Conservation (phyloP, 2,329 filamentous ascomycete genomes). For the Cadophora sp. region DNA sequence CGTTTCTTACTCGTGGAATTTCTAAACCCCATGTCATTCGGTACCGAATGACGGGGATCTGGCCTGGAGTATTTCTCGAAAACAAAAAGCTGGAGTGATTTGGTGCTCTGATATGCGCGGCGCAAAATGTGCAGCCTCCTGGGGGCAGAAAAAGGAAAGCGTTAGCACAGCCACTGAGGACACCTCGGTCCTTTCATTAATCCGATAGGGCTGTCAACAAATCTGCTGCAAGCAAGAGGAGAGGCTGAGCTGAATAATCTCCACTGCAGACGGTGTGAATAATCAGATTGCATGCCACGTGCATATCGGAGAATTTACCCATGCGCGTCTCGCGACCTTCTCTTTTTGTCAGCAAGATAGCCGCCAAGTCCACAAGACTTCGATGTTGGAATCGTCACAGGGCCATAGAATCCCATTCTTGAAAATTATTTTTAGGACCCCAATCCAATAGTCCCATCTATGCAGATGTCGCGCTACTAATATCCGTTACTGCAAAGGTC, state of each 20-base stretch:
- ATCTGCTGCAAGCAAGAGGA: background rate
- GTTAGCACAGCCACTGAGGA: background rate
- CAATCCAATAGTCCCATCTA: background rate
- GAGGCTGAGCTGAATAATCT: conserved; percentile 9
- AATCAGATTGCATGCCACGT: conserved; percentile 13
- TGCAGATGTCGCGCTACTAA: background rate
- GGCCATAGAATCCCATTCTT: background rate
- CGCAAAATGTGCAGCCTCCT: background rate
- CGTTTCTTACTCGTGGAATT: background rate
- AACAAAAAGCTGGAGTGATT: background rate
- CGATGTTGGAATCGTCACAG: background rate
- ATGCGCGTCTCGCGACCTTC: conserved; percentile 13
- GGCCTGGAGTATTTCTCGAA: background rate
- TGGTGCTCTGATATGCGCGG: background rate
- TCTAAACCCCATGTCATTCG: background rate
- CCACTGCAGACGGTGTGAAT: conserved; percentile 7
- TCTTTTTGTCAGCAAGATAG: conserved; percentile 15
- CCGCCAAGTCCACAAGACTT: background rate
- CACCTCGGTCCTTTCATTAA: background rate
- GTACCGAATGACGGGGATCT: background rate
- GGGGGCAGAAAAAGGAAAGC: conserved; percentile 10
- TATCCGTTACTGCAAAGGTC: background rate
- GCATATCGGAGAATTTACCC: background rate
- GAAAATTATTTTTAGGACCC: background rate
- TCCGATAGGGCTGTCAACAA: conserved; percentile 3